Base-by-base conservation (phyloP, 192 early-diverging fungal species). In the Phlyctochytrium arcticum region DNA sequence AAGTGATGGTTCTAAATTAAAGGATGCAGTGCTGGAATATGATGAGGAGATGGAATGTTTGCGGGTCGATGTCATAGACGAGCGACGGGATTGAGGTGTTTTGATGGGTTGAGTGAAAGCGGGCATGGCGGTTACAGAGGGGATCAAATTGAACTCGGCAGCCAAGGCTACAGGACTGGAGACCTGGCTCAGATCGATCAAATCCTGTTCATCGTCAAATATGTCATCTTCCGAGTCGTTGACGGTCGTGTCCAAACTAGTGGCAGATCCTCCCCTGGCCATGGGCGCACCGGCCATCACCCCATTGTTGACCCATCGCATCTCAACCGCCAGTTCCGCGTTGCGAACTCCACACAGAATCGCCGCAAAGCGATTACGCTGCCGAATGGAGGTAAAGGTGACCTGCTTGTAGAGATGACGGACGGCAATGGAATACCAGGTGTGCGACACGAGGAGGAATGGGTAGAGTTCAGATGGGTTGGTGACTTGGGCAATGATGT, bases 291-390 rank as follows among this genome's bases (percentile, higher is more conserved):
- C 29, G 19, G 30, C 30, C 15, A 36, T 12, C 31, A 21, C 30
- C 29, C n/a, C 15, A 4, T 17, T 36, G 17, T 10, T 36, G 17
- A 21, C 15, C 62, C 49, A 55, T 15, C 36, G 50, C 62, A 55
- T 65, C 26, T 65, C 62, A 12, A 36, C 34, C 10, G 53, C 49
- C n/a, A 55, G 24, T 36, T 12, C 53, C 12, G 12, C 50, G 53
- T 55, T 24, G 10, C 31, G 9, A 19, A 9, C 15, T 36, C 21
- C 8, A 48, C 61, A 50, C 32, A 66, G 36, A 26, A n/a, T 57
- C n/a, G 36, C 64, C 4, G 44, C 53, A 48, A 66, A 66, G 21
- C 21, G 5, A 51, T 57, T 66, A 6, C 64, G 34, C 32, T 66
- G 64, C 6, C 21, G 26, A 6, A 66, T 26, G 17, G 54, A 57